Evolutionary conservation across 108 stramenopile genomes (phyloP).

Genomic region (Schizochytrium sp.): DNA sequence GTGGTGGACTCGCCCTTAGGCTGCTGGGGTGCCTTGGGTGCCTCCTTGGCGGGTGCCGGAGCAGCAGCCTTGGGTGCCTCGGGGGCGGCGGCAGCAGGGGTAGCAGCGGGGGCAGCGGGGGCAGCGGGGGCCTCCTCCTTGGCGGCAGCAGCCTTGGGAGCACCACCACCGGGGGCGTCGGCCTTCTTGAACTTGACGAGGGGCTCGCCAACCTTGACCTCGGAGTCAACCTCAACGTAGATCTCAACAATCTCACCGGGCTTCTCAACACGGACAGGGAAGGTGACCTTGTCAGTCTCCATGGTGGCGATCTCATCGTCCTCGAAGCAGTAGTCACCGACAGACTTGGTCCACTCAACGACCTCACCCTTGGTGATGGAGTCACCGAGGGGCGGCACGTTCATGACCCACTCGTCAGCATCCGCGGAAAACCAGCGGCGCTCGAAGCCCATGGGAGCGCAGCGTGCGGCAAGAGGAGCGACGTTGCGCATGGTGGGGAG

Average conservation of each 20-base stretch:
- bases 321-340: slow-evolving; percentile 70
- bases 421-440: slow-evolving; percentile 4
- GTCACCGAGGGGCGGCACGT: slow-evolving; percentile 81
- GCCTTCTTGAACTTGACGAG: slow-evolving; percentile 91
- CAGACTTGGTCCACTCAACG: slow-evolving; percentile 82
- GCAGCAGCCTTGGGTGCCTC: slow-evolving; percentile 25
- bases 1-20: neutral
- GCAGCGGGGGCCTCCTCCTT: slow-evolving; percentile 67
- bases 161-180: slow-evolving; percentile 76
- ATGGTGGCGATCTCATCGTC: slow-evolving; percentile 78
- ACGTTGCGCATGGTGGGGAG: too few species aligned
- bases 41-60: slow-evolving; percentile 59
- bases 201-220: slow-evolving; percentile 90
- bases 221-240: slow-evolving; percentile 91
- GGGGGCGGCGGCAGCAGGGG: neutral
- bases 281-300: slow-evolving; percentile 98
- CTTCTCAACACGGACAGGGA: slow-evolving; percentile 87
- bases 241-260: slow-evolving; percentile 88
- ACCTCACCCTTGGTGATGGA: slow-evolving; percentile 88
- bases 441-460: neutral
- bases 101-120: slow-evolving; percentile 68
- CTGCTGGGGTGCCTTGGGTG: slow-evolving; percentile 19
- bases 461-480: too few species aligned
- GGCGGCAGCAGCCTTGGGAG: slow-evolving; percentile 59
- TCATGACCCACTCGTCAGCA: slow-evolving; percentile 62